These are phyloP conservation scores for Gryganskiella cystojenkinii DNA, from an alignment of 192 early-diverging fungal species.

Conservation along the genomic window DNA sequence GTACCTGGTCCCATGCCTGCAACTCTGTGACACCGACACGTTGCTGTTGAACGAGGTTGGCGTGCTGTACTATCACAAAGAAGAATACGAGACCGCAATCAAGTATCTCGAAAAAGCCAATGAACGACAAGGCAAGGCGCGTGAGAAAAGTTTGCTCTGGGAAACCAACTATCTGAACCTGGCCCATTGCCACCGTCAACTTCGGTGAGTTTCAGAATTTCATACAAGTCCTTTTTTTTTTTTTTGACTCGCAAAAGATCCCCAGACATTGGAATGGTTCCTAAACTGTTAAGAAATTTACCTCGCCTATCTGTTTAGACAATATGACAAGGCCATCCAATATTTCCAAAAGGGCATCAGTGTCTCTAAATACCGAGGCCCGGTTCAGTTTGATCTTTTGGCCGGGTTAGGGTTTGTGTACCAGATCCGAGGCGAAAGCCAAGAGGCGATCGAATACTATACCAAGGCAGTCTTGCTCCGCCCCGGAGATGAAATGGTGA, in stretches of 20 bases:
- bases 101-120: constrained; percentile 65
- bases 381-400: constrained; percentile 55
- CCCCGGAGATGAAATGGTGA: constrained; percentile 48
- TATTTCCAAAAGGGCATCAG: constrained; percentile 30
- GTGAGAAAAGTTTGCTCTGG: constrained; percentile 64
- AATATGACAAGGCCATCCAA: constrained; percentile 13
- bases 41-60: constrained; percentile 80
- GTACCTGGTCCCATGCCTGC: constrained; percentile 63
- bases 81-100: constrained; percentile 66
- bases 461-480: constrained; percentile 57
- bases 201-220: constrained; percentile 61
- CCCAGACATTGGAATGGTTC: too few relatives aligned
- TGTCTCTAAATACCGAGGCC: constrained; percentile 9
- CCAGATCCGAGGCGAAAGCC: constrained; percentile 61
- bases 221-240: not conserved
- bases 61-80: constrained; percentile 57
- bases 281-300: too few relatives aligned
- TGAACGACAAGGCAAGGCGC: constrained; percentile 55
- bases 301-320: too few relatives aligned
- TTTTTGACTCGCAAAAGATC: not conserved
- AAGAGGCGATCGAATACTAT: constrained; percentile 66
- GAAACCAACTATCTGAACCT: constrained; percentile 74
- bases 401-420: constrained; percentile 66
- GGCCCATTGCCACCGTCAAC: constrained; percentile 70
- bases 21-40: constrained; percentile 71